Evolutionary conservation across 1,284 basidiomycete species (phyloP), one percentile per base, ranked within the genome.

Genomic region (Cutaneotrichosporon sp.): DNA sequence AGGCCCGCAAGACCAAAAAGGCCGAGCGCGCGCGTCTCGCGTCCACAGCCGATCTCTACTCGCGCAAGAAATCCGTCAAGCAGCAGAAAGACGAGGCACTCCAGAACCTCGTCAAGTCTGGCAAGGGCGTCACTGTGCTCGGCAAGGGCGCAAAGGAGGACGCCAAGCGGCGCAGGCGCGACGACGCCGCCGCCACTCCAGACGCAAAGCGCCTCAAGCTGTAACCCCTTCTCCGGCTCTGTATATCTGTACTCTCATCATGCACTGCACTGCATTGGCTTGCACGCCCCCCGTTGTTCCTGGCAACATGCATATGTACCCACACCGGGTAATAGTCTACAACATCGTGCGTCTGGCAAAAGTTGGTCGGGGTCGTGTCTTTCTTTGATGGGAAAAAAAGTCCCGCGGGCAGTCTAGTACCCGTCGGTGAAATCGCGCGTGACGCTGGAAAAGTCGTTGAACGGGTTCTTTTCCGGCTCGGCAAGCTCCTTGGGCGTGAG

Each of bases 371-470:
- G 26, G 26, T 30, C 26, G 26, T 30, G 26, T 30, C 26, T 30
- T n/a, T n/a, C n/a, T n/a, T n/a, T n/a, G n/a, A n/a, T n/a, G n/a
- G n/a, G n/a, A n/a, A n/a, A n/a, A n/a, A n/a, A n/a, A n/a, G n/a
- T n/a, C n/a, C n/a, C n/a, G n/a, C n/a, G n/a, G n/a, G n/a, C 14
- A 14, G 23, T 17, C 44, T 46, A 54, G 36, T 55, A 66, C 30
- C 53, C 66, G 30, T 69, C 72, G 41, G 66, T 67, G 43, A 74
- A 65, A 55, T 90, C 84, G 69, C 91, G 77, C 55, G 90, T 92
- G 66, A 93, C 88, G 73, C 86, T 89, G 64, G 83, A 86, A 76
- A 93, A 93, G 45, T 82, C 86, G 50, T 82, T 83, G 75, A 93
- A 93, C 60, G 88, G 76, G 57, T 77, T 76, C 72, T 88, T 80